A percentile compares a stretch with the other conserved stretches of the same genome.
These are phyloP conservation scores for Cytospora chrysosperma DNA, from an alignment of 2,329 filamentous ascomycete genomes.

Conservation along the genomic window DNA sequence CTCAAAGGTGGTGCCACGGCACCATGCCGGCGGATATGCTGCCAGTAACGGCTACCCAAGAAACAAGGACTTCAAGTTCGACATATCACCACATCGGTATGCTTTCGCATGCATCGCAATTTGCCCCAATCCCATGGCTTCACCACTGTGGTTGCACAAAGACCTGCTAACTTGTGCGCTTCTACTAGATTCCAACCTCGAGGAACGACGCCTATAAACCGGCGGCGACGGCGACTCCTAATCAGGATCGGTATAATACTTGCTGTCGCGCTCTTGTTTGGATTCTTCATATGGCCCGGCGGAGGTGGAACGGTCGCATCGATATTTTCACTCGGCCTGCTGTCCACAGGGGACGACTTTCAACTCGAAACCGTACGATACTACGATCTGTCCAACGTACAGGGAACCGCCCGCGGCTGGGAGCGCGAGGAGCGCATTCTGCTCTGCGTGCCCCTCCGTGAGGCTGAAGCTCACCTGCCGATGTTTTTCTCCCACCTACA, in stretches of 20 bases:
- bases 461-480: slow-evolving; percentile 84
- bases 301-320: slow-evolving; percentile 54
- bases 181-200: slow-evolving; percentile 78
- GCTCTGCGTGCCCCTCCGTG: slow-evolving; percentile 88
- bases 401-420: slow-evolving; percentile 91
- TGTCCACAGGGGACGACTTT: slow-evolving; percentile 65
- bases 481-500: slow-evolving; percentile 99
- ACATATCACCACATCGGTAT: slow-evolving; percentile 87
- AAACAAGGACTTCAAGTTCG: slow-evolving; percentile 65
- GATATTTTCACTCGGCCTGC: slow-evolving; percentile 66
- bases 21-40: slow-evolving; percentile 70
- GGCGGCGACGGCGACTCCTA: slow-evolving; percentile 72
- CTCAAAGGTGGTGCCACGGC: slow-evolving; percentile 79
- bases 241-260: slow-evolving; percentile 62
- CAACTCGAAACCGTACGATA: slow-evolving; percentile 95
- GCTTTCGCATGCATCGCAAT: slow-evolving; percentile 30
- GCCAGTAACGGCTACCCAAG: slow-evolving; percentile 72
- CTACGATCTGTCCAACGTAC: slow-evolving; percentile 89
- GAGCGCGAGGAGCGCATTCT: slow-evolving; percentile 94
- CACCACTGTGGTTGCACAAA: background rate
- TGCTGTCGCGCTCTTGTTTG: slow-evolving; percentile 62
- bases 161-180: slow-evolving; percentile 25
- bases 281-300: slow-evolving; percentile 72
- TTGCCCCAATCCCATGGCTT: slow-evolving; percentile 5
- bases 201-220: slow-evolving; percentile 66